Percentiles rank a stretch among this genome's conserved stretches.
Evolutionary conservation across 805 yeast genomes (phyloP).

Genomic region (Lipomyces starkeyi): DNA sequence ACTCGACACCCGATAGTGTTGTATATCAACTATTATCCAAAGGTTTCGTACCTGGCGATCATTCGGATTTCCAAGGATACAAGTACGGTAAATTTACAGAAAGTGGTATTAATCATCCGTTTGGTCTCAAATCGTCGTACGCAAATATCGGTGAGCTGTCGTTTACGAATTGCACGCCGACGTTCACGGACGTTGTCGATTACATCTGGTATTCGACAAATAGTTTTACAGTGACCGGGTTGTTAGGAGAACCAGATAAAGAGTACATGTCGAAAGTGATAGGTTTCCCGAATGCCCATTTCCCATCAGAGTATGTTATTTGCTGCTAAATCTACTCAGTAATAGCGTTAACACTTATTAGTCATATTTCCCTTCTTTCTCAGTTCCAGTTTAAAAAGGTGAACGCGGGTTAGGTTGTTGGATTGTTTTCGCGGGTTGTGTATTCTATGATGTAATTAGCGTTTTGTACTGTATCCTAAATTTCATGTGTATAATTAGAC

Average conservation of each 20-base stretch:
- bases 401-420: neutral
- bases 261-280: conserved; percentile 76
- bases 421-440: neutral
- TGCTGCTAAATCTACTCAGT: too few relatives aligned
- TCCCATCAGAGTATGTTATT: conserved; percentile 55
- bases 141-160: conserved; percentile 86
- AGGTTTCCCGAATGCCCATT: conserved; percentile 93
- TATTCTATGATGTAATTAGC: neutral
- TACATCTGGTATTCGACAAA: conserved; percentile 93
- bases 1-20: conserved; percentile 84
- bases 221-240: conserved; percentile 79
- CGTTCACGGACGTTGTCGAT: conserved; percentile 91
- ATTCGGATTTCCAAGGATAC: conserved; percentile 80
- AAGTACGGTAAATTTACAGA: conserved; percentile 91
- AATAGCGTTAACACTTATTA: conserved; percentile 6
- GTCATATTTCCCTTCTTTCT: conserved; percentile 33
- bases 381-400: conserved; percentile 34
- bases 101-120: conserved; percentile 81
- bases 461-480: conserved; percentile 2
- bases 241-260: conserved; percentile 81
- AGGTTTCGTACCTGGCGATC: conserved; percentile 71
- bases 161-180: conserved; percentile 92
- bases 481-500: neutral
- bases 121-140: conserved; percentile 85
- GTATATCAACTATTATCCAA: conserved; percentile 88